Evolutionary conservation across 345 rosid genomes (phyloP).

Genomic region (Citrus hindsii): DNA sequence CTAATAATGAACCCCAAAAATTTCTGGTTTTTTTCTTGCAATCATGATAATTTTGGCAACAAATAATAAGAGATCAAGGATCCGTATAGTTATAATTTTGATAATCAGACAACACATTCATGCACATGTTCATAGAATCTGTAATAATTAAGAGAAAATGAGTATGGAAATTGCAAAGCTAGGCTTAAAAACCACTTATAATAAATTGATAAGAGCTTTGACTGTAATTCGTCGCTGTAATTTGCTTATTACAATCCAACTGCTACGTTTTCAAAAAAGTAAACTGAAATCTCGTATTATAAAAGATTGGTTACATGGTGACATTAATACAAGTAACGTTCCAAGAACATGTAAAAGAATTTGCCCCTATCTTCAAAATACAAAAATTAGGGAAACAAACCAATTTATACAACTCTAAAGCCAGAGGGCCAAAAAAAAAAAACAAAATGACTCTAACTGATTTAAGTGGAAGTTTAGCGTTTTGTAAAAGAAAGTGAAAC

Average conservation of each 20-base stretch:
- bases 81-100: no score
- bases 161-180: no score
- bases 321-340: slow-evolving; percentile 12
- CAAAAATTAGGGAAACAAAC: not conserved
- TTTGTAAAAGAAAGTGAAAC: not conserved
- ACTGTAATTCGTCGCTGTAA: no score
- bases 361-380: not conserved
- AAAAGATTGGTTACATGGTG: slow-evolving; percentile 7
- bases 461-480: slow-evolving; percentile 11
- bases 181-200: no score
- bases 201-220: no score
- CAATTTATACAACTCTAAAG: slow-evolving; percentile 17
- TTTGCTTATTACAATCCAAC: not conserved
- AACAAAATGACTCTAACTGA: slow-evolving; percentile 16
- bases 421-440: slow-evolving; percentile 5
- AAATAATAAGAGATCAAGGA: not conserved
- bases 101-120: not conserved
- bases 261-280: not conserved
- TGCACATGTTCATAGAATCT: not conserved
- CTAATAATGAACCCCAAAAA: not conserved
- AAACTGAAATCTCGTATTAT: not conserved
- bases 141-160: no score
- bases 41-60: not conserved
- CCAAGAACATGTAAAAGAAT: not conserved
- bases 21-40: not conserved